Evolutionary conservation across 2,329 filamentous ascomycete species (phyloP), one percentile per base, ranked within the genome.

Genomic region (Zasmidium angulare): DNA sequence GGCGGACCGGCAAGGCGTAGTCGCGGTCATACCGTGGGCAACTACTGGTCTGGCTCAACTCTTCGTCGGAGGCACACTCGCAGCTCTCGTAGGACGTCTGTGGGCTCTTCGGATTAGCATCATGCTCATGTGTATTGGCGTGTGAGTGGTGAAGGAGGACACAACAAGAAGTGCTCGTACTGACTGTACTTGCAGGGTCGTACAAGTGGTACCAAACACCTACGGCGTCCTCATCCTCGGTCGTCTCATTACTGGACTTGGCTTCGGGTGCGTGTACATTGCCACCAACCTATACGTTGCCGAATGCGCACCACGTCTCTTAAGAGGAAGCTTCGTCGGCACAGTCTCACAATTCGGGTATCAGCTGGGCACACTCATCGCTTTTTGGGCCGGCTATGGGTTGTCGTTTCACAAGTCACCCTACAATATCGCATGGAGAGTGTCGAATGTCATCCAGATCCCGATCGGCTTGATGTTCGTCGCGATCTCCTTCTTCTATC

Each of bases 311-410:
- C 76, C 76, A n/a, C 68, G 69, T 19, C 68, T 68, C 23, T 70
- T 78, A 0, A 71, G 76, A 26, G 76, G 77, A 2, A 73, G 70
- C 36, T 78, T 78, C 56, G 75, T 78, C 11, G 75, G 74, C 6
- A 75, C 73, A 1, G 72, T 77, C 11, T 69, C 73, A 2, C 77
- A 79, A 64, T 77, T 79, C 51, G 76, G 76, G 19, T 78, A 78
- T 56, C 76, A 78, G 58, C 68, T 79, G 0, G 77, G 77, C 9
- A 77, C 76, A 0, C 68, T 79, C 4, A 78, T 79, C 20, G 76
- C 77, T 3, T 79, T 78, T 63, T 79, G 77, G 75, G 62, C 74
- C 20, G 77, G 77, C 7, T 78, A 78, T 56, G 76, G 76, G 19
- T 78, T 78, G 75, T 76, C 73, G 6, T 77, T 72, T 61, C 73